Percentiles rank a stretch among this genome's conserved stretches.
These are phyloP conservation scores for Malus orientalis DNA, from an alignment of 306 rosid genomes.

Conservation along the genomic window DNA sequence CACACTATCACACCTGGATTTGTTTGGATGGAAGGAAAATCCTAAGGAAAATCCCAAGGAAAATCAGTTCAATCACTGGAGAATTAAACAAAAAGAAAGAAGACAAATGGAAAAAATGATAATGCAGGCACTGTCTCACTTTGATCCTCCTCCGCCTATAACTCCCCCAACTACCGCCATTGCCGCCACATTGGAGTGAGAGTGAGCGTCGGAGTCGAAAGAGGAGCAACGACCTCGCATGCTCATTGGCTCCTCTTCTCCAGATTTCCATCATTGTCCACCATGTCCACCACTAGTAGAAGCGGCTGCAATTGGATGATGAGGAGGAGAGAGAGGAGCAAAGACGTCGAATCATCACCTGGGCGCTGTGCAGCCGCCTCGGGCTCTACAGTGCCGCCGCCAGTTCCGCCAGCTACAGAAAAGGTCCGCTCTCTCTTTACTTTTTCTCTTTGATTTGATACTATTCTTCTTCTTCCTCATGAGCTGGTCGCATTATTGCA, in stretches of 20 bases:
- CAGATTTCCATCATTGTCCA: background rate
- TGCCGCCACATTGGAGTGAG: background rate
- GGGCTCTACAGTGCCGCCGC: background rate
- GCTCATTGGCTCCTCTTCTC: background rate
- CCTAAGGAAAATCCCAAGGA: no score
- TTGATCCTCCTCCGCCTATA: background rate
- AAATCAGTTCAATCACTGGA: no score
- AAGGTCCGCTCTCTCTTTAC: constrained; percentile 2
- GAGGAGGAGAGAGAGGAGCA: background rate
- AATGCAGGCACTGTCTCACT: background rate
- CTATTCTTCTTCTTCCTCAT: background rate
- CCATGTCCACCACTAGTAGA: background rate
- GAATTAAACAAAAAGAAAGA: no score
- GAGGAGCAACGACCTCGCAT: background rate
- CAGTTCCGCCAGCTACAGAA: constrained; percentile 4
- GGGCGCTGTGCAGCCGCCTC: constrained; percentile 3
- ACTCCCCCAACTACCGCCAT: background rate
- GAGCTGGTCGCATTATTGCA: background rate
- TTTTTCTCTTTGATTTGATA: background rate
- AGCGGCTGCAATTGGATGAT: background rate
- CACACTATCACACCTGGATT: no score
- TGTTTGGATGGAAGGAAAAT: no score
- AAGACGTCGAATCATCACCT: background rate
- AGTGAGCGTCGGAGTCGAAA: background rate
- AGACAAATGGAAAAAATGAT: background rate